Conservation (phyloP, 129 eudicot genomes). For the Cynara cardunculus region DNA sequence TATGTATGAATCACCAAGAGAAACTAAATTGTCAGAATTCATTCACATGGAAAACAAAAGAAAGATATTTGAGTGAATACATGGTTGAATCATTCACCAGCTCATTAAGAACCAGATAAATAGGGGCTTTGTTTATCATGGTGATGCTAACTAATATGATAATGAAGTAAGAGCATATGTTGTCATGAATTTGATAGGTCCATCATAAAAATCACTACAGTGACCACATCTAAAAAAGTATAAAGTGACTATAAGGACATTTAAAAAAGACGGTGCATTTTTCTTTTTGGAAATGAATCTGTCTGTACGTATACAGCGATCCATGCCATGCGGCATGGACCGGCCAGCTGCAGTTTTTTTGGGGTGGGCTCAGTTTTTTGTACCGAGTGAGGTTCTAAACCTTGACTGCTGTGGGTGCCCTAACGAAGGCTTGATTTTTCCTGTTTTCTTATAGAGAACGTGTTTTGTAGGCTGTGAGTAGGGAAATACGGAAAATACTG, state of each 20-base stretch:
- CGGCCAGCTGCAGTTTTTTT: neutral
- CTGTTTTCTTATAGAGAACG: neutral
- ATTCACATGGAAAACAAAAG: neutral
- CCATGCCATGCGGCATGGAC: no score
- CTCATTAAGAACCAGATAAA: neutral
- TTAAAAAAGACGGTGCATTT: neutral
- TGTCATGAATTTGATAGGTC: neutral
- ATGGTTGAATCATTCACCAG: neutral
- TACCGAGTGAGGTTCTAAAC: neutral
- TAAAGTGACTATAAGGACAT: neutral
- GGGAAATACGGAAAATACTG: conserved; percentile 50
- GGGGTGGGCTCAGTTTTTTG: neutral
- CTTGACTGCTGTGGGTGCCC: neutral
- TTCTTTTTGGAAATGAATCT: neutral
- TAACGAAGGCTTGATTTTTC: neutral
- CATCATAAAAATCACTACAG: neutral
- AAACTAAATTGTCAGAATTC: neutral
- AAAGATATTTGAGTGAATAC: neutral
- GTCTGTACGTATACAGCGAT: neutral
- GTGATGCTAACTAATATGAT: neutral
- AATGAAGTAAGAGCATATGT: neutral
- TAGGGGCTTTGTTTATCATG: neutral
- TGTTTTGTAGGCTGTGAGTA: conserved; percentile 46
- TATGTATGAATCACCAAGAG: neutral
- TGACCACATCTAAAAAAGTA: neutral